Conservation (phyloP, 2,329 filamentous ascomycete genomes). For the Macrophomina phaseolina region DNA sequence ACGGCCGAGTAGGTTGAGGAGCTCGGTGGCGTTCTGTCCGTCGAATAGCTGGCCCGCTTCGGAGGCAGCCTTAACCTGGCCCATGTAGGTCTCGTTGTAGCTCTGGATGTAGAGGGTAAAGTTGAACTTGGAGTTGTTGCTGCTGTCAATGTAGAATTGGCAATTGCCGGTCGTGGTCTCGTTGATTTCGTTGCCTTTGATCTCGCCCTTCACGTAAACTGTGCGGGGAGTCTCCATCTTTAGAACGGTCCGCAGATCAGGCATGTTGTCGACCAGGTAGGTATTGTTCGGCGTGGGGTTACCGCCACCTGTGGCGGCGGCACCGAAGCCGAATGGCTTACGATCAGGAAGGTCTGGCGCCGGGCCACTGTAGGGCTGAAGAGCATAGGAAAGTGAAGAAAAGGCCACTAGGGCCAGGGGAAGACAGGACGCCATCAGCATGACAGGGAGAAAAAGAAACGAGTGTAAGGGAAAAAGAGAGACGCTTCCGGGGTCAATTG, state of each 20-base stretch:
- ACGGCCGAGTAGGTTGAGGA: constrained; percentile 1
- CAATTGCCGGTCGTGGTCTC: not conserved
- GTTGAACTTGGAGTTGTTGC: constrained; percentile 17
- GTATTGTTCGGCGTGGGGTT: constrained; percentile 16
- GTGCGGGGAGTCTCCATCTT: constrained; percentile 22
- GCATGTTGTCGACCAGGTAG: constrained; percentile 22
- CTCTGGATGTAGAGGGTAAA: constrained; percentile 11
- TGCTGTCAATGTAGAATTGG: constrained; percentile 21
- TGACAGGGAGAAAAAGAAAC: not conserved
- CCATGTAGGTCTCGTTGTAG: constrained; percentile 15
- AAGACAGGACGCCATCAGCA: constrained; percentile 8
- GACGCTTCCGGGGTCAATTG: not conserved
- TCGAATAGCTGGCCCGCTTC: constrained; percentile 8
- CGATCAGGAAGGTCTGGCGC: constrained; percentile 9
- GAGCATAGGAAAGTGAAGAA: constrained; percentile 4
- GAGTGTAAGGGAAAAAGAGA: not conserved
- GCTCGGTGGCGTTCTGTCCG: constrained; percentile 16
- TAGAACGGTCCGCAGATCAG: constrained; percentile 14
- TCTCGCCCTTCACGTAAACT: constrained; percentile 23
- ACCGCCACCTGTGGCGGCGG: constrained; percentile 18
- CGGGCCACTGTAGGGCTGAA: constrained; percentile 15
- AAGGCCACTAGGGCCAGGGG: constrained; percentile 1
- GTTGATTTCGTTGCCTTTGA: constrained; percentile 20
- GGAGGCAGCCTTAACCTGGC: not conserved
- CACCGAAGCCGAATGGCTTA: constrained; percentile 16